Evolutionary conservation across 108 stramenopile genomes (phyloP), one percentile per base, ranked within the genome.

Genomic region (Pseudonitzschia multistriata): DNA sequence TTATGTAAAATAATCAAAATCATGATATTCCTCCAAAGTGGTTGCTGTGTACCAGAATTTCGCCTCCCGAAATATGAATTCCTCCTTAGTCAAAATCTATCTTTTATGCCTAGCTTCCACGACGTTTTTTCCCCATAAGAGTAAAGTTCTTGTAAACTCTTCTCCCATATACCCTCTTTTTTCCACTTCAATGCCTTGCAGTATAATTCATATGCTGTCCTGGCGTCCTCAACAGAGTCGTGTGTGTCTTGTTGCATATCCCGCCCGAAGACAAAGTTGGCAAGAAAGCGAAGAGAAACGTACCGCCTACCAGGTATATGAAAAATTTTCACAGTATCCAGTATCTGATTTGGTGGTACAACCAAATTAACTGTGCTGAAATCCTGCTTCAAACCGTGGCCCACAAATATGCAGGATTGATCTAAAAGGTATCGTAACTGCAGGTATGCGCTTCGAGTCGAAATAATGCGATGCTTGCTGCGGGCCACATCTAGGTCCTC

Each of bases 211-310:
- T 79, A 71, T 5, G 94, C 92, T 25, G 91, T 84, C 53, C 67
- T 76, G 8, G 97, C 94, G 80, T 99, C 98, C 74, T 98, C 96
- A 48, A 97, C 83, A 34, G 93, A 95, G 62, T 98, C 97, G 74
- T 99, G 98, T 25, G 88, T 85, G 55, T 96, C 95, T 66, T 88
- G 89, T 75, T 99, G 97, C 81, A 98, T 96, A 72, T 93, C 96
- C 40, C 89, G 76, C 8, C 79, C 79, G 50, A 98, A 75, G 24
- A 98, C 80, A 63, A 83, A 93, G 68, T 95, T 91, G 11, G 91
- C 83, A 35, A 98, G 83, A 72, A 95, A 98, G 24, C 97, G 84
- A 35, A 99, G 79, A 0, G 93, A 91, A 30, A 97, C 86, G 76
- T 93, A 96, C 28, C 98, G 85, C 73, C 81, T 84, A 42, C 85